Conservation (phyloP, 768 basidiomycete genomes). For the Agaricus blazei region DNA sequence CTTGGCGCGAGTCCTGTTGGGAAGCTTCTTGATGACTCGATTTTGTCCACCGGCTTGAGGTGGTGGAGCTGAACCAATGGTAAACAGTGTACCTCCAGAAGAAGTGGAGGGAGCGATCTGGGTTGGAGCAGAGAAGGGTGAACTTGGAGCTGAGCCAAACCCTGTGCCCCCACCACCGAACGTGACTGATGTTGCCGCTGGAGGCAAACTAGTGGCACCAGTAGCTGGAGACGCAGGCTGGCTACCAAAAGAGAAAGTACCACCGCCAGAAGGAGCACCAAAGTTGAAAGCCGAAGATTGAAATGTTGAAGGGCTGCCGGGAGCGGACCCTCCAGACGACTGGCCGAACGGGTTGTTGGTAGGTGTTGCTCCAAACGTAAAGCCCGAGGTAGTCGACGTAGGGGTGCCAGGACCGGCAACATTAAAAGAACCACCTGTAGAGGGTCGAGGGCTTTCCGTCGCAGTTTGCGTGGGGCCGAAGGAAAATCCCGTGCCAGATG, state of each 20-base stretch:
- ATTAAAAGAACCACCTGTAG: slow-evolving; percentile 39
- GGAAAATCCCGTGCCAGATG: slow-evolving; percentile 26
- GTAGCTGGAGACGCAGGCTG: slow-evolving; percentile 58
- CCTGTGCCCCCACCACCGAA: slow-evolving; percentile 32
- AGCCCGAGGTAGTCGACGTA: slow-evolving; percentile 32
- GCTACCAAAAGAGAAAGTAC: slow-evolving; percentile 47
- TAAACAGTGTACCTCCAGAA: slow-evolving; percentile 43
- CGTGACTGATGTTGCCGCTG: slow-evolving; percentile 28
- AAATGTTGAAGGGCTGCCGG: slow-evolving; percentile 56
- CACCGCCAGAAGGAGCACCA: slow-evolving; percentile 29
- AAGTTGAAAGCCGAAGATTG: slow-evolving; percentile 45
- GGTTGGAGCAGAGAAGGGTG: slow-evolving; percentile 40
- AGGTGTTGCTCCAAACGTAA: slow-evolving; percentile 35
- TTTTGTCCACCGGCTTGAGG: slow-evolving; percentile 21
- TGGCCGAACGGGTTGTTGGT: slow-evolving; percentile 39
- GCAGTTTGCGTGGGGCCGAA: slow-evolving; percentile 37
- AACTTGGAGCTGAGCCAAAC: slow-evolving; percentile 33
- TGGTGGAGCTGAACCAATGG: slow-evolving; percentile 53
- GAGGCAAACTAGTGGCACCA: slow-evolving; percentile 32
- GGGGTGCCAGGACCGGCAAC: slow-evolving; percentile 36
- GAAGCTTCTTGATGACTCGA: slow-evolving; percentile 52
- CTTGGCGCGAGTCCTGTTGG: slow-evolving; percentile 36
- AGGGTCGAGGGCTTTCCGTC: slow-evolving; percentile 32
- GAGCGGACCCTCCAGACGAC: slow-evolving; percentile 38
- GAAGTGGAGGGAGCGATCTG: slow-evolving; percentile 30